Evolutionary conservation across 2,329 filamentous ascomycete species (phyloP), one percentile per base, ranked within the genome.

Genomic region (Trichoderma endophyticum): DNA sequence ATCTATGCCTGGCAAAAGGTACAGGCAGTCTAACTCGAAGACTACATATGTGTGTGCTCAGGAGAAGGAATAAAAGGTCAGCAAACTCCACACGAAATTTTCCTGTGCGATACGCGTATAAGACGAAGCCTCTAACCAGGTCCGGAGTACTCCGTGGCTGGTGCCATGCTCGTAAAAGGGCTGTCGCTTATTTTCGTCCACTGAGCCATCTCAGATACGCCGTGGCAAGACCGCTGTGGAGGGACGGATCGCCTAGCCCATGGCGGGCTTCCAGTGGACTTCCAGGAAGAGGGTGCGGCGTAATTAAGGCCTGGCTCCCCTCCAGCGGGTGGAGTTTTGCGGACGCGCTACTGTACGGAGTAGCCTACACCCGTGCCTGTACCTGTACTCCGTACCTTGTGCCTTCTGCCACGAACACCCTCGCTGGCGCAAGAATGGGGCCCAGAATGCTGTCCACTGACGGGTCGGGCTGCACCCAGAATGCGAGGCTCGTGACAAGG

Each of bases 381-480:
- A 21, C 28, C 28, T 59, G 26, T 18, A 15, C 54, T 28, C 26
- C 56, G 26, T 28, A 18, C 18, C 56, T 43, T 43, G 56, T 59
- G 26, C 26, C 26, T 6, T n/a, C 18, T n/a, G 18, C 56, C 28
- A n/a, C 56, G 28, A 30, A 30, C 56, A 59, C 54, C 57, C 21
- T 14, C 12, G 57, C 56, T 24, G 26, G 36, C 30, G 51, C 21
- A 34, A 36, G 8, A 54, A 34, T 48, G 66, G 57, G 39, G 39
- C 65, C 28, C 56, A 26, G 28, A 66, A 66, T 36, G 48, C 14
- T 24, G 63, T 39, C 56, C n/a, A 51, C n/a, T n/a, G 57, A 21
- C 66, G 66, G 66, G 66, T 70, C 66, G 66, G 66, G 57, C 66
- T 70, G 56, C 39, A 70, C 66, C 56, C n/a, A 59, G 43, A 62